phyloP scores from a whole-genome alignment of 164 flowering plant species.

The Taxillus chinensis region DNA sequence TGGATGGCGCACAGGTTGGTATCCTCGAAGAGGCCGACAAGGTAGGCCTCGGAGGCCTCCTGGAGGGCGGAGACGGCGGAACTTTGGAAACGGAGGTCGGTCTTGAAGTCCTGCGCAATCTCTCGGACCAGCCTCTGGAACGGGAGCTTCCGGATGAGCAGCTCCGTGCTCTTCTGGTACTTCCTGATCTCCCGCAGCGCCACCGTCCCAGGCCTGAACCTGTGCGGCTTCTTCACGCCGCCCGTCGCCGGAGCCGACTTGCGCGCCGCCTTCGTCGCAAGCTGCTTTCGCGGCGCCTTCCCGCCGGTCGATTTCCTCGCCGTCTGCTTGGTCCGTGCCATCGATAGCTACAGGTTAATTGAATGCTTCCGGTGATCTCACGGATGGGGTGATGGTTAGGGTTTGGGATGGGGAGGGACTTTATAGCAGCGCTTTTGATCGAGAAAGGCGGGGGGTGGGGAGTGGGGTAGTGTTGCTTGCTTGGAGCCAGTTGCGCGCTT shows the following conservation, averaged over 20 bases:
- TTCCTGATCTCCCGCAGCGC: constrained; percentile 1
- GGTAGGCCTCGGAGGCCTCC: constrained; percentile 1
- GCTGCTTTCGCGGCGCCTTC: constrained; percentile 5
- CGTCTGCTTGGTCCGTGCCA: constrained; percentile 7
- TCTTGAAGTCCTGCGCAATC: constrained; percentile 7
- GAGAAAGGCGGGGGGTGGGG: too few relatives aligned
- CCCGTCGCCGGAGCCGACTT: constrained; percentile 8
- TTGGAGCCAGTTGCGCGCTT: too few relatives aligned
- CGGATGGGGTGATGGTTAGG: too few relatives aligned
- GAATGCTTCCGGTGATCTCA: too few relatives aligned
- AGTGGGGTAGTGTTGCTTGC: too few relatives aligned
- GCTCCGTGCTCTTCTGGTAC: constrained; percentile 7
- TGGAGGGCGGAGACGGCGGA: background rate
- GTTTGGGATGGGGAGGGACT: too few relatives aligned
- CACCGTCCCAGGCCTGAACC: constrained; percentile 3
- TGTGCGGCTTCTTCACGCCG: constrained; percentile 4
- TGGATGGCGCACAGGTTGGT: constrained; percentile 5
- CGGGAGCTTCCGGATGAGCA: constrained; percentile 3
- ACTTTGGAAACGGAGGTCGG: constrained; percentile 2
- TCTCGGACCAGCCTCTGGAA: constrained; percentile 3
- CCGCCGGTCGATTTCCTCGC: constrained; percentile 7
- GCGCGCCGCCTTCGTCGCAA: constrained; percentile 2
- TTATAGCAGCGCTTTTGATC: too few relatives aligned
- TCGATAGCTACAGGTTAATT: background rate
- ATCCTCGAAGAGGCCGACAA: constrained; percentile 2